Percentiles rank a stretch among this genome's conserved stretches.
phyloP scores from a whole-genome alignment of 1,284 basidiomycete species.

The Cutaneotrichosporon sp. region DNA sequence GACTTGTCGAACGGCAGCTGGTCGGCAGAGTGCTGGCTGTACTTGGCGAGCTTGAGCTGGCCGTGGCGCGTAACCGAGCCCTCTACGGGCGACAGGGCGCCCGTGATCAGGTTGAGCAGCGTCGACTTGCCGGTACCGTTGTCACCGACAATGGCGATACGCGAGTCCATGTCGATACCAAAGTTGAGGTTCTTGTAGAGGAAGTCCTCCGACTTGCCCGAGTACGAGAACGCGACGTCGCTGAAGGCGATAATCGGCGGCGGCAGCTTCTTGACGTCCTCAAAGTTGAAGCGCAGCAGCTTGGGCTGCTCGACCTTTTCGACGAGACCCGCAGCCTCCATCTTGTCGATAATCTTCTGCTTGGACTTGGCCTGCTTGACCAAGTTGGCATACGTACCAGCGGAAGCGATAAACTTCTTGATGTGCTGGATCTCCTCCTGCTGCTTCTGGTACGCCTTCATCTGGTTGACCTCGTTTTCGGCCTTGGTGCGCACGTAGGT shows the following conservation, averaged over 20 bases:
- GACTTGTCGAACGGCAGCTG: constrained; percentile 91
- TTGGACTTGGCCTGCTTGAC: constrained; percentile 99
- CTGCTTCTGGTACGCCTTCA: constrained; percentile 98
- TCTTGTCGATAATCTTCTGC: constrained; percentile 99
- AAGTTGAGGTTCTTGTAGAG: constrained; percentile 84
- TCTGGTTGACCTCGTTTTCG: constrained; percentile 98
- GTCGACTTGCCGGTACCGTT: constrained; percentile 99
- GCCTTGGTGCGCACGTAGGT: constrained; percentile 92
- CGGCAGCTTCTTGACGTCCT: constrained; percentile 87
- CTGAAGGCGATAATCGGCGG: constrained; percentile 97
- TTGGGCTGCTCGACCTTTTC: constrained; percentile 75
- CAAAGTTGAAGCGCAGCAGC: constrained; percentile 87
- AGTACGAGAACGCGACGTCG: constrained; percentile 91
- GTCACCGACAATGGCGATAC: constrained; percentile 90
- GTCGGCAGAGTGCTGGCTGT: constrained; percentile 97
- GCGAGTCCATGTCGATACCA: constrained; percentile 71
- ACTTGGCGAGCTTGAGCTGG: constrained; percentile 88
- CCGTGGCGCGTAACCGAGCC: constrained; percentile 86
- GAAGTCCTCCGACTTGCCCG: constrained; percentile 78
- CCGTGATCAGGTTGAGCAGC: constrained; percentile 89
- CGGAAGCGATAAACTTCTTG: constrained; percentile 94
- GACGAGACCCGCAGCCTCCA: constrained; percentile 98
- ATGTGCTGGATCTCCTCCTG: constrained; percentile 98
- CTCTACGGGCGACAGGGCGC: constrained; percentile 70
- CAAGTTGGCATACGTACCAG: constrained; percentile 97